Conservation (phyloP, 371 early-diverging fungal species). For the Synchytrium microbalum region DNA sequence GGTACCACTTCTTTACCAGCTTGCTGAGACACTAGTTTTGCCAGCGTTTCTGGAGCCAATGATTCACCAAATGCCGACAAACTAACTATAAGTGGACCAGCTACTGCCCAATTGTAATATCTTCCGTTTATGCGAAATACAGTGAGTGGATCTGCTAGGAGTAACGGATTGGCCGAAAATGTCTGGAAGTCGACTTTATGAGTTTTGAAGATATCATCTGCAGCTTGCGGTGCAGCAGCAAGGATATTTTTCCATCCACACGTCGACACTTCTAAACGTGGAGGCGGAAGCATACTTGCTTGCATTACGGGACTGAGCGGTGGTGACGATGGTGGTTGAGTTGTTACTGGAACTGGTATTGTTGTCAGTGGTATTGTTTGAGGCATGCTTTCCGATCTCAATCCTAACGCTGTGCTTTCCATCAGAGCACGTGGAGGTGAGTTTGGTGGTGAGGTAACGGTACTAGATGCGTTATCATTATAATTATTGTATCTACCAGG, state of each 20-base stretch:
- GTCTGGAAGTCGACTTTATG: conserved; percentile 50
- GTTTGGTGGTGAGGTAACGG: neutral
- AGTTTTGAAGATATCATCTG: conserved; percentile 50
- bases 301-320: too few relatives aligned
- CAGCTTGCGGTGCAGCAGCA: conserved; percentile 34
- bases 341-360: neutral
- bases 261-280: conserved; percentile 41
- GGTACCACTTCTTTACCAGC: neutral
- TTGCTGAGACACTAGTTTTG: conserved; percentile 6
- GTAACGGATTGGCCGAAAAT: conserved; percentile 53
- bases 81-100: conserved; percentile 37
- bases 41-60: conserved; percentile 17
- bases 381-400: neutral
- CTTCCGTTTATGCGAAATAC: conserved; percentile 55
- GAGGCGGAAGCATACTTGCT: neutral
- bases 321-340: neutral
- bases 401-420: neutral
- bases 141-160: conserved; percentile 54
- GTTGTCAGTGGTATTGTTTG: neutral
- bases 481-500: neutral
- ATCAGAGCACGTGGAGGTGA: neutral
- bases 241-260: conserved; percentile 29
- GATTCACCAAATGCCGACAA: conserved; percentile 33
- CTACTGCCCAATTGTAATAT: conserved; percentile 41
- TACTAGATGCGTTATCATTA: neutral